A percentile compares a stretch with the other conserved stretches of the same genome.
These are phyloP conservation scores for Kodamaea jinghongensis DNA, from an alignment of 805 yeast genomes.

Conservation along the genomic window DNA sequence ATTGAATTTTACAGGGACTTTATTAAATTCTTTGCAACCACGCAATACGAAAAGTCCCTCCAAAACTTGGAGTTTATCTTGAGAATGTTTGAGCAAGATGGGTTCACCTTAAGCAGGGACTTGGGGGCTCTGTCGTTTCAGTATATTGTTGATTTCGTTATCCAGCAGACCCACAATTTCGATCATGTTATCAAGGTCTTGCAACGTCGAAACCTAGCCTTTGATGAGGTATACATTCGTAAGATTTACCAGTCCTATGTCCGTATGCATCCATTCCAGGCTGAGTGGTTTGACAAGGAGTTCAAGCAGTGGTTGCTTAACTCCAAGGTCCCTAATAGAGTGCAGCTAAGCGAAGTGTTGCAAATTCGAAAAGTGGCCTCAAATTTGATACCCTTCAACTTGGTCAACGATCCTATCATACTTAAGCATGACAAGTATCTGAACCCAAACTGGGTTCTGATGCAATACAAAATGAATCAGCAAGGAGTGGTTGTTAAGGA, in stretches of 20 bases:
- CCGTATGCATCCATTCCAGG: conserved; percentile 31
- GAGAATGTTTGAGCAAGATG: conserved; percentile 20
- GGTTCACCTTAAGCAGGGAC: conserved; percentile 25
- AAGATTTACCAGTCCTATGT: conserved; percentile 31
- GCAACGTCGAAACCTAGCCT: conserved; percentile 20
- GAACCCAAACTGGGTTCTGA: conserved; percentile 21
- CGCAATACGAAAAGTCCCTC: background rate
- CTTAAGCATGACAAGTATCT: conserved; percentile 23
- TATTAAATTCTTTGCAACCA: conserved; percentile 23
- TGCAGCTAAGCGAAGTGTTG: conserved; percentile 11
- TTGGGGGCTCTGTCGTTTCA: conserved; percentile 23
- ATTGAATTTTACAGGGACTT: conserved; percentile 26
- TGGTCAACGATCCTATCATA: conserved; percentile 12
- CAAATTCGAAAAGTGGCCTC: conserved; percentile 22
- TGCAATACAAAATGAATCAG: conserved; percentile 15
- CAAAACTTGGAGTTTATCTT: conserved; percentile 9
- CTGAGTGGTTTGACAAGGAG: conserved; percentile 19
- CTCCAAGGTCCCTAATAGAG: background rate
- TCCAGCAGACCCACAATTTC: conserved; percentile 14
- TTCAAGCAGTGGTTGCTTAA: conserved; percentile 19
- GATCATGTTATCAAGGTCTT: conserved; percentile 24
- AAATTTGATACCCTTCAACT: conserved; percentile 24
- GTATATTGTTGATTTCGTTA: conserved; percentile 18
- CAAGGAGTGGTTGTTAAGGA: conserved; percentile 15
- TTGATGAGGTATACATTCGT: conserved; percentile 22